Base-by-base conservation (phyloP, 2,329 filamentous ascomycete genomes). In the Davidsoniella virescens region DNA sequence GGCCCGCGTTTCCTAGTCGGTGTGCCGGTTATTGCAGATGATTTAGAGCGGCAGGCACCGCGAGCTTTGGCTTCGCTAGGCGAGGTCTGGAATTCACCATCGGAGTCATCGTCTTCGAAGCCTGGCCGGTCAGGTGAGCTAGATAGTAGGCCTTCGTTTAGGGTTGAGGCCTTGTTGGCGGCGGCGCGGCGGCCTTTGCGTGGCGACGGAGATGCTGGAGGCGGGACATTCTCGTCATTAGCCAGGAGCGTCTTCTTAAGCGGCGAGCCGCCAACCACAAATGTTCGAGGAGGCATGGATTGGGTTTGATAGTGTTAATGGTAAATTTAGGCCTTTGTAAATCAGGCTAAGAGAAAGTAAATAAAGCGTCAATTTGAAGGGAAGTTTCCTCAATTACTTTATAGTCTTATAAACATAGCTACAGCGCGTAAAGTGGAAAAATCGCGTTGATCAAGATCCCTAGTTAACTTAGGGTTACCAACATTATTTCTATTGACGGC, bases 1-100 rank as follows among this genome's bases (percentile, higher is more conserved):
- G 63, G 58, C 50, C 61, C 62, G 41, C 60, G 59, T 14, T 56
- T 62, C 4, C 63, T 64, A 0, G 65, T 64, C 8, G 63, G 58
- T 41, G 58, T 60, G 41, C 63, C 57, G 7, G 56, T 49, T 18
- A 45, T 18, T 18, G 44, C 36, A 33, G 53, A 29, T 23, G 55
- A 17, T 46, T 52, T 46, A 51, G 51, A 4, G 45, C n/a, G 10
- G 33, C 17, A 7, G 29, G 29, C 29, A 33, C 29, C 29, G 7
- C 20, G 25, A 42, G 38, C n/a, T 45, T 50, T 4, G 41, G 37
- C 44, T 51, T 51, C 9, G 39, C 42, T 38, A 1, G 51, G 42
- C 23, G 52, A 47, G 9, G 39, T 44, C 17, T 43, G 37, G 18
- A 48, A 48, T 7, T 50, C 52, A 25, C 37, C 44, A 26, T 47